Conservation (phyloP, 352 stramenopile species). For the Thraustochytrium sp. region DNA sequence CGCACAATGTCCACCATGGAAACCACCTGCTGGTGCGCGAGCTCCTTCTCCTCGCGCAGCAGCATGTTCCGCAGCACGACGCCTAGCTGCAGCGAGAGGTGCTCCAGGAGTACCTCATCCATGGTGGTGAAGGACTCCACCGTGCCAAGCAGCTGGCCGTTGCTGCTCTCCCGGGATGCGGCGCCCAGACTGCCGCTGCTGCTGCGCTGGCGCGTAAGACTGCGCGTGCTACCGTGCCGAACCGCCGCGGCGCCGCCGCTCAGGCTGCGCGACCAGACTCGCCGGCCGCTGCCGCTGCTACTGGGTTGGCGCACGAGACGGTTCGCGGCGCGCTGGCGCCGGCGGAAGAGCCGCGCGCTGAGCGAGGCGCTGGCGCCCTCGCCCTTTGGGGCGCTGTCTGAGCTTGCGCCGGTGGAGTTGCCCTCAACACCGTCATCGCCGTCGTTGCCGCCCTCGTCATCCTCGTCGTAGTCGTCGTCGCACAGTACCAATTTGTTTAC, state of each 20-base stretch:
- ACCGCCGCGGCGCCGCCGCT: no score
- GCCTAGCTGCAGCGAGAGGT: conserved; percentile 32
- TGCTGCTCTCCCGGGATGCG: neutral
- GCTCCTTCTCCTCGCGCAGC: neutral
- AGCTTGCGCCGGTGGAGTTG: neutral
- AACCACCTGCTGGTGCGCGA: conserved; percentile 38
- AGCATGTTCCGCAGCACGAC: conserved; percentile 28
- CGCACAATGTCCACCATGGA: conserved; percentile 72
- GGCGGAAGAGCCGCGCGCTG: no score
- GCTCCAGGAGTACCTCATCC: conserved; percentile 31
- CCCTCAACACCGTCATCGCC: neutral
- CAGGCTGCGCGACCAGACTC: no score
- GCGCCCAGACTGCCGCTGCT: neutral
- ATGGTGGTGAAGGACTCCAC: neutral
- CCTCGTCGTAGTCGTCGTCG: neutral
- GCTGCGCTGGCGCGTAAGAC: neutral
- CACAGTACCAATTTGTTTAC: conserved; percentile 68
- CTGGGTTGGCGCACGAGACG: no score
- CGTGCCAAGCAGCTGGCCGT: neutral
- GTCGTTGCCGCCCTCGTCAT: neutral
- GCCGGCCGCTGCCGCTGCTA: neutral
- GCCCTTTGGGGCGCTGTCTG: no score
- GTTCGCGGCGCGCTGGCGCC: no score
- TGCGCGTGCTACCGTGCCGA: neutral
- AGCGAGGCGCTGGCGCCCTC: no score